These are phyloP conservation scores for Neocucurbitaria cava DNA, from an alignment of 2,329 filamentous ascomycete genomes.

Conservation along the genomic window DNA sequence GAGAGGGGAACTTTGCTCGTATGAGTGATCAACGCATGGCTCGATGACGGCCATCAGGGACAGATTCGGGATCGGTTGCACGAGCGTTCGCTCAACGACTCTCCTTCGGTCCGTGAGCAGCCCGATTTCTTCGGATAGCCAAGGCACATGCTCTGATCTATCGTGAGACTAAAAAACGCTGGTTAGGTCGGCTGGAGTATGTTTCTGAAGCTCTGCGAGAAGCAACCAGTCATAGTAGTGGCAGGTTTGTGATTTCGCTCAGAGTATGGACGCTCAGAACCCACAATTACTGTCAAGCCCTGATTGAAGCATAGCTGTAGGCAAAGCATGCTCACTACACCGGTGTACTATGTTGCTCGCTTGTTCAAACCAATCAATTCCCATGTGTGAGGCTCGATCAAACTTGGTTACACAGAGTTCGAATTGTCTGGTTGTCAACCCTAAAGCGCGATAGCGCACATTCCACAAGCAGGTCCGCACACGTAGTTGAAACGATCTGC, in stretches of 20 bases:
- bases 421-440: slow-evolving; percentile 35
- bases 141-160: not conserved
- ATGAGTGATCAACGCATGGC: slow-evolving; percentile 10
- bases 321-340: not conserved
- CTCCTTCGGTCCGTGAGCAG: not conserved
- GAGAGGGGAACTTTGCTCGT: slow-evolving; percentile 3
- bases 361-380: slow-evolving; percentile 24
- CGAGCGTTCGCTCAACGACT: not conserved
- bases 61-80: not conserved
- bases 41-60: slow-evolving; percentile 2
- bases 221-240: not conserved
- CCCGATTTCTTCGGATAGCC: not conserved
- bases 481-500: slow-evolving; percentile 32
- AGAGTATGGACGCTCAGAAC: slow-evolving; percentile 21
- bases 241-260: slow-evolving; percentile 23
- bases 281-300: slow-evolving; percentile 16
- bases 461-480: slow-evolving; percentile 27
- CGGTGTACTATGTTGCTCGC: slow-evolving; percentile 16
- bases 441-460: slow-evolving; percentile 31
- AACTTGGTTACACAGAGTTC: slow-evolving; percentile 33
- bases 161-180: not conserved
- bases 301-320: slow-evolving; percentile 14
- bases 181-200: not conserved
- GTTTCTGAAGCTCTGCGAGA: not conserved
- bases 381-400: slow-evolving; percentile 17